A percentile compares a stretch with the other conserved stretches of the same genome.
Evolutionary conservation across 257 asterid genomes (phyloP).

Genomic region (Ligustrum vulgare): DNA sequence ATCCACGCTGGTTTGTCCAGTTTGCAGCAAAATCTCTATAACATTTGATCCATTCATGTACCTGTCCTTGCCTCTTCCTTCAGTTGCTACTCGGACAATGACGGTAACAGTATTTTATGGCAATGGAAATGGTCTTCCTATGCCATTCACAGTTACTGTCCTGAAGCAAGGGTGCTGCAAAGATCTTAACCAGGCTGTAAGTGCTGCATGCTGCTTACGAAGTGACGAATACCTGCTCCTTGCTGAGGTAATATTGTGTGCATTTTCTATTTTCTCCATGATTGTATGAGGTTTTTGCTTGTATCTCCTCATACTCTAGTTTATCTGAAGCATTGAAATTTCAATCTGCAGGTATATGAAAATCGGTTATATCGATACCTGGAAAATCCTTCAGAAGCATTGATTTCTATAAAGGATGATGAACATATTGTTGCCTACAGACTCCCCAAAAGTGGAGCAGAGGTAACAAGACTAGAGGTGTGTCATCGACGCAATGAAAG

Average conservation of each 20-base stretch:
- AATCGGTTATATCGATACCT: slow-evolving; percentile 75
- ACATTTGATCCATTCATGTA: slow-evolving; percentile 98
- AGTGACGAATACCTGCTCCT: slow-evolving; percentile 78
- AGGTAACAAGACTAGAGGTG: slow-evolving; percentile 71
- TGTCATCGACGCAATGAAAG: slow-evolving; percentile 65
- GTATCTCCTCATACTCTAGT: slow-evolving; percentile 4
- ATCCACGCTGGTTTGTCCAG: slow-evolving; percentile 92
- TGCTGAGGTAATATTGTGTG: slow-evolving; percentile 65
- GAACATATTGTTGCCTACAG: slow-evolving; percentile 94
- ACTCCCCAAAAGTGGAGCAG: slow-evolving; percentile 59
- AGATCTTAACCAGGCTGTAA: slow-evolving; percentile 77
- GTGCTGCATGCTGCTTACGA: slow-evolving; percentile 62
- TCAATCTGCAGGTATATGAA: slow-evolving; percentile 68
- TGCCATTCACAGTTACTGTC: slow-evolving; percentile 81
- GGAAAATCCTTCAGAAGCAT: slow-evolving; percentile 73
- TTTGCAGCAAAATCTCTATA: slow-evolving; percentile 78
- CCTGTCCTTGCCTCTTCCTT: slow-evolving; percentile 91
- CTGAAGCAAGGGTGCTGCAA: slow-evolving; percentile 76
- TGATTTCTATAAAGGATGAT: slow-evolving; percentile 75
- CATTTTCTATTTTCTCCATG: slow-evolving; percentile 17
- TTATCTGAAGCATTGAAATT: slow-evolving; percentile 25
- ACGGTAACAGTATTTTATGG: slow-evolving; percentile 81
- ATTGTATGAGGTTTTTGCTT: slow-evolving; percentile 11
- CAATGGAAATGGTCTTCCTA: slow-evolving; percentile 89
- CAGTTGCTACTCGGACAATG: slow-evolving; percentile 79